These are phyloP conservation scores for Datisca glomerata DNA, from an alignment of 306 rosid species.

Conservation along the genomic window DNA sequence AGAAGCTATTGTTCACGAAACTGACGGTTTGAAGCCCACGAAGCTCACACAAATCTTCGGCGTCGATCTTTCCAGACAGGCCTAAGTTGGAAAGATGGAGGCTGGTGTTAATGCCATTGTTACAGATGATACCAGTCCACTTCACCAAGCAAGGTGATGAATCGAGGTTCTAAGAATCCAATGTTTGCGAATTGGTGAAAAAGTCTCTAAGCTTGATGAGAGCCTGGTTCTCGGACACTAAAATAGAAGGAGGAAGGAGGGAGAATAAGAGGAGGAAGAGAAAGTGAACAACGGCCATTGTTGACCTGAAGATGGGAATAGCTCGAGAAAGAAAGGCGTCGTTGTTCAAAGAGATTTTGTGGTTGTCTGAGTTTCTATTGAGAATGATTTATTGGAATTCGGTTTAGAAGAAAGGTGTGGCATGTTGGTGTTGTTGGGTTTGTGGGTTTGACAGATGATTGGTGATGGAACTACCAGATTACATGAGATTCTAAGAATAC, in stretches of 20 bases:
- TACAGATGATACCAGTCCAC: too few species aligned
- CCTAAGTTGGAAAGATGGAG: slow-evolving; percentile 35
- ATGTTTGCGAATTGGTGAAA: slow-evolving; percentile 16
- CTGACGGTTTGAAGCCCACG: too few species aligned
- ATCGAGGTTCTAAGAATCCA: slow-evolving; percentile 38
- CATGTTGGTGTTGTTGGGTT: too few species aligned
- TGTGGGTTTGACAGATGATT: too few species aligned
- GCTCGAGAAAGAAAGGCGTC: slow-evolving; percentile 44
- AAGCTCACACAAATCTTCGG: slow-evolving; percentile 25
- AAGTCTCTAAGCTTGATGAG: slow-evolving; percentile 47
- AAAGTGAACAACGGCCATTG: slow-evolving; percentile 67
- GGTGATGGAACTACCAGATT: too few species aligned
- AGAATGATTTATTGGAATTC: slow-evolving; percentile 5
- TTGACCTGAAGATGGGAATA: slow-evolving; percentile 21
- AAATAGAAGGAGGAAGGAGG: slow-evolving; percentile 1
- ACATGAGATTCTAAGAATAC: too few species aligned
- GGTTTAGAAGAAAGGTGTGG: too few species aligned
- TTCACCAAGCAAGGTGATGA: slow-evolving; percentile 31
- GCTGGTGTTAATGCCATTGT: slow-evolving; percentile 19
- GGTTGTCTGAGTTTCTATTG: slow-evolving; percentile 13
- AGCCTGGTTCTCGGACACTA: slow-evolving; percentile 25
- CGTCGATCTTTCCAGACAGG: slow-evolving; percentile 52
- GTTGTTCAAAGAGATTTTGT: slow-evolving; percentile 44
- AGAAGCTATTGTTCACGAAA: slow-evolving; percentile 47
- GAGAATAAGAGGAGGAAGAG: slow-evolving; percentile 6